Percentiles rank a stretch among this genome's conserved stretches.
These are phyloP conservation scores for Coemansia sp. DNA, from an alignment of 192 early-diverging fungal species.

Conservation along the genomic window DNA sequence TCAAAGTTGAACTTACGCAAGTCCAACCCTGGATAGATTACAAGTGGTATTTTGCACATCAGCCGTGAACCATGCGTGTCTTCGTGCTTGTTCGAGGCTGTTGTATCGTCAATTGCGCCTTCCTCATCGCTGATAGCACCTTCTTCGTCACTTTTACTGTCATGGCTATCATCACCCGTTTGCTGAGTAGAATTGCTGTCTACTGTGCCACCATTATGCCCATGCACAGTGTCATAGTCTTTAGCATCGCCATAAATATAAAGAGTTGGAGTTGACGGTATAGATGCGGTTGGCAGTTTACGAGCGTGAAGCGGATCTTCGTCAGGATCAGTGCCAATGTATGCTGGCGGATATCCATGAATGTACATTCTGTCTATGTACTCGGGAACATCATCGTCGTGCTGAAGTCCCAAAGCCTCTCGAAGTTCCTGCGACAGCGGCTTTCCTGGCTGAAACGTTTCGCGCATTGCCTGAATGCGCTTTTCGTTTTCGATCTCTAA, in stretches of 20 bases:
- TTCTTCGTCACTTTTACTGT: slow-evolving; percentile 7
- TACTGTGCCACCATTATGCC: not conserved
- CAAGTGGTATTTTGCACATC: slow-evolving; percentile 30
- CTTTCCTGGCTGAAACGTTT: slow-evolving; percentile 29
- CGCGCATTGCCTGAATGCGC: slow-evolving; percentile 27
- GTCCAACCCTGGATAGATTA: slow-evolving; percentile 37
- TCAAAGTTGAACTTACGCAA: slow-evolving; percentile 36
- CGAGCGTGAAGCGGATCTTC: slow-evolving; percentile 37
- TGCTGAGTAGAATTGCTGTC: not conserved
- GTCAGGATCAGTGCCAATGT: slow-evolving; percentile 20
- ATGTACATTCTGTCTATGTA: slow-evolving; percentile 36
- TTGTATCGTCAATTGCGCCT: slow-evolving; percentile 21
- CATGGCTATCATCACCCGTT: not conserved
- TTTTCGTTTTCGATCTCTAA: slow-evolving; percentile 31
- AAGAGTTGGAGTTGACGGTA: slow-evolving; percentile 23
- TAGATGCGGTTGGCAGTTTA: not conserved
- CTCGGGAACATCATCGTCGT: slow-evolving; percentile 22
- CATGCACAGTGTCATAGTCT: slow-evolving; percentile 17
- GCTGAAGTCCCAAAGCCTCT: slow-evolving; percentile 28
- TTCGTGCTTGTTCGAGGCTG: not conserved
- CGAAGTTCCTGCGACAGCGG: slow-evolving; percentile 32
- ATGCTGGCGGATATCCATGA: slow-evolving; percentile 45
- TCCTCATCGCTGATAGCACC: slow-evolving; percentile 37
- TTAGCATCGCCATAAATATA: slow-evolving; percentile 22
- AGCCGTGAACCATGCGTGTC: not conserved